Evolutionary conservation across 2,329 filamentous ascomycete genomes (phyloP), one percentile per base, ranked within the genome.

Genomic region (Karstenula rhodostoma): DNA sequence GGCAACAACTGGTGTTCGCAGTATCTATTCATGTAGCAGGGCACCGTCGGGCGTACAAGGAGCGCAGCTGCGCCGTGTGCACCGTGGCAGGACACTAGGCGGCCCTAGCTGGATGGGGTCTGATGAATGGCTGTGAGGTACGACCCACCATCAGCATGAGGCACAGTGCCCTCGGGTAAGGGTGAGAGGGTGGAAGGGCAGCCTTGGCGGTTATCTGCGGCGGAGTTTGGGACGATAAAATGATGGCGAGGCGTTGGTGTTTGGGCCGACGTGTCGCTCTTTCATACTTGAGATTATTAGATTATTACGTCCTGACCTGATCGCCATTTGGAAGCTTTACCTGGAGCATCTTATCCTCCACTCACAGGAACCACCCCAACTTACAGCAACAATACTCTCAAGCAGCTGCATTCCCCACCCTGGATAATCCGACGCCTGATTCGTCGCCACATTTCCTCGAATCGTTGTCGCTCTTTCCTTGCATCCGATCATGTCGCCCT

Each of bases 401-500:
- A 4, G 7, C 46, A 15, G 17, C 29, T 48, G 7, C 27, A 48
- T 19, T 25, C 3, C n/a, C 9, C 27, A 48, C 29, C 23, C 25
- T 17, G 10, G 4, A 32, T 23, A 33, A 32, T 15, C 6, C 25
- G n/a, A 17, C 46, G 27, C 10, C 12, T 19, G 17, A 25, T 9
- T 15, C 47, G 32, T 33, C n/a, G 6, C n/a, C 13, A 13, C 40
- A 43, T 12, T 22, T 32, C 22, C 9, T 19, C 9, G 2, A 12
- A 7, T 35, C 48, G 48, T 12, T 1, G 33, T 23, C 33, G 22
- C 33, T 40, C 33, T 52, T 52, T 42, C 33, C 49, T 19, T 19
- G 4, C 15, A 9, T 2, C 17, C 51, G 9, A 15, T 9, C 22
- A 77, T 76, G 73, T 69, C 71, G 29, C 73, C 74, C 47, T 72